Base-by-base conservation (phyloP, 768 basidiomycete species). In the Amanita fuliginea region DNA sequence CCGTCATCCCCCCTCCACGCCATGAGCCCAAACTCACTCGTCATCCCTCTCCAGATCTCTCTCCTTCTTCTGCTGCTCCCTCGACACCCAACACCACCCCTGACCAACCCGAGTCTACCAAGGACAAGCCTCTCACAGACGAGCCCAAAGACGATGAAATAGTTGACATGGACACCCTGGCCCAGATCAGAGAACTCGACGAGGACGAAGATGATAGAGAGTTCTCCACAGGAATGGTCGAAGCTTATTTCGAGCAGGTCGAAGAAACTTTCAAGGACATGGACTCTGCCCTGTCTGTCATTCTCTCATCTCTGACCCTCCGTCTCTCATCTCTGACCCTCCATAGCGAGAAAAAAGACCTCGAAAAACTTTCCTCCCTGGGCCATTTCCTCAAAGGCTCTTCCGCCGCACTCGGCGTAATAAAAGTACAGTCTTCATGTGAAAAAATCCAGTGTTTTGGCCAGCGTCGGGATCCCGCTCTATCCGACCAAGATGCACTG, bases 371-470 rank as follows among this genome's bases (percentile, higher is more conserved):
- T 14, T 84, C 87, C 2, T 66, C 70, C 14, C 73, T 86, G 8
- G 96, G 94, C 0, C 95, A 99, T 67, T 99, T 89, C 68, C 80
- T 98, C 61, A 99, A 98, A 66, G 95, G 95, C 42, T 97, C 94
- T 2, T 95, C 93, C 10, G 94, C 94, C 24, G 90, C 94, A 2
- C 75, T 99, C 40, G 95, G 96, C 22, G 78, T 94, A 26, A 67
- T 68, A 51, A 77, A 78, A 54, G 93, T 99, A 46, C 85, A 90
- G 62, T 74, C 68, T 13, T 81, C 83, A 21, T 97, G 95, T 70
- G 92, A 91, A 64, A 76, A 77, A 65, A 93, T 98, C 58, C 94
- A 98, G 66, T 80, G 94, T 64, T 84, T 82, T 57, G 92, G 90
- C 41, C 72, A 81, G 54, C 65, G 72, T 50, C 72, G 77, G 41